Conservation (phyloP, 2,329 filamentous ascomycete genomes). For the Amauroascus niger region DNA sequence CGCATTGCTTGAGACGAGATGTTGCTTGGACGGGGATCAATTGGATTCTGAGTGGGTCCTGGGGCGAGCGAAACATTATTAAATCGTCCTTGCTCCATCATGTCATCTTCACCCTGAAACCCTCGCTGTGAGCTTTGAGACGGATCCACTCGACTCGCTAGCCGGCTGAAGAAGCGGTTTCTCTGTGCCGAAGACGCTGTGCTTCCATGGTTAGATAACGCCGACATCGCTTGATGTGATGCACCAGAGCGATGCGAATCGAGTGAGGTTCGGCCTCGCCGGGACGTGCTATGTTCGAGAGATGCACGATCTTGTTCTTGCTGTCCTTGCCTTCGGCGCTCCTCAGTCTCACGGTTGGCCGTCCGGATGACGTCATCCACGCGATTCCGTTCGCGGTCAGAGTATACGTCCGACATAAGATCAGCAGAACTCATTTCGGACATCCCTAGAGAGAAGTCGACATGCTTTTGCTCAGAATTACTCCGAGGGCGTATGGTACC, state of each 20-base stretch:
- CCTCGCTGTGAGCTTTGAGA: background rate
- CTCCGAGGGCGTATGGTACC: slow-evolving; percentile 41
- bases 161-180: slow-evolving; percentile 54
- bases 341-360: slow-evolving; percentile 33
- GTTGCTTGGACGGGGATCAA: slow-evolving; percentile 19
- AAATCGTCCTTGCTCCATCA: slow-evolving; percentile 42
- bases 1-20: slow-evolving; percentile 18
- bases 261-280: slow-evolving; percentile 17
- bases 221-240: slow-evolving; percentile 13
- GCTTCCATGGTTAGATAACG: slow-evolving; percentile 20
- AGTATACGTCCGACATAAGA: slow-evolving; percentile 55
- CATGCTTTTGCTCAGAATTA: slow-evolving; percentile 53
- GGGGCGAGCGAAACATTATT: background rate
- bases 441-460: slow-evolving; percentile 64
- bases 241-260: slow-evolving; percentile 20
- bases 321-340: slow-evolving; percentile 29
- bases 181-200: slow-evolving; percentile 39
- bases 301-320: slow-evolving; percentile 21
- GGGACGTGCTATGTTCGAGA: slow-evolving; percentile 19
- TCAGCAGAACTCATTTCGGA: slow-evolving; percentile 49
- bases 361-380: slow-evolving; percentile 34
- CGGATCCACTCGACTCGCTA: slow-evolving; percentile 23
- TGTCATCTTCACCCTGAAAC: slow-evolving; percentile 29
- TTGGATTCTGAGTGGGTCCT: background rate
- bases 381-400: slow-evolving; percentile 41